Conservation (phyloP, 2,329 filamentous ascomycete genomes). For the Lomentospora prolificans region DNA sequence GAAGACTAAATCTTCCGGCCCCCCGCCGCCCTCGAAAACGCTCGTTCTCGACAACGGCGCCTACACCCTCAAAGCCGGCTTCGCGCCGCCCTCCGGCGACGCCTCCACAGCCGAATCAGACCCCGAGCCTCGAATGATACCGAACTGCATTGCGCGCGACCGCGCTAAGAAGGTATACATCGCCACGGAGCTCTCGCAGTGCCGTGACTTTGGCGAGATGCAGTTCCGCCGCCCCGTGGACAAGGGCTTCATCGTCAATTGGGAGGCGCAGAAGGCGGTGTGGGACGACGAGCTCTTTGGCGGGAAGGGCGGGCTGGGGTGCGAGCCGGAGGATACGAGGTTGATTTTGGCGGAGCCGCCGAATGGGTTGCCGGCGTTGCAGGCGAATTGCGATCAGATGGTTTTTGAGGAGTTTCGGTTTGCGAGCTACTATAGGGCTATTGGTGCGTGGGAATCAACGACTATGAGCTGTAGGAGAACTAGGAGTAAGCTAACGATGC, state of each 20-base stretch:
- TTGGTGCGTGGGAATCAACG: slow-evolving; percentile 39
- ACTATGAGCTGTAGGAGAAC: not conserved
- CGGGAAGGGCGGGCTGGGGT: slow-evolving; percentile 49
- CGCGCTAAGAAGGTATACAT: slow-evolving; percentile 72
- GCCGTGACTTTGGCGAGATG: slow-evolving; percentile 83
- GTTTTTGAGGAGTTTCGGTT: slow-evolving; percentile 97
- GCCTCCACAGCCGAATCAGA: slow-evolving; percentile 20
- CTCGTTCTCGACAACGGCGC: slow-evolving; percentile 92
- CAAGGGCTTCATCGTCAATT: slow-evolving; percentile 90
- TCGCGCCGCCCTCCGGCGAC: slow-evolving; percentile 30
- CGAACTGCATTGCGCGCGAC: slow-evolving; percentile 81
- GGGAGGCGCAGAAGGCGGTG: slow-evolving; percentile 91
- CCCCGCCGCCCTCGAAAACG: slow-evolving; percentile 51
- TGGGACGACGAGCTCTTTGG: slow-evolving; percentile 88
- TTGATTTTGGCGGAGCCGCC: slow-evolving; percentile 78
- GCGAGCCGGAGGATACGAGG: slow-evolving; percentile 72
- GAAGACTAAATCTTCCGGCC: slow-evolving; percentile 42
- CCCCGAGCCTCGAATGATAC: slow-evolving; percentile 54
- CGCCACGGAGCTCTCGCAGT: slow-evolving; percentile 66
- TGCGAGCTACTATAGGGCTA: slow-evolving; percentile 67
- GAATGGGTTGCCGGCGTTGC: slow-evolving; percentile 69
- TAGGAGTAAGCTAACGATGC: slow-evolving; percentile 7
- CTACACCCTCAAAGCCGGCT: slow-evolving; percentile 83
- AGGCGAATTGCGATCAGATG: slow-evolving; percentile 89
- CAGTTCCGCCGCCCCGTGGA: slow-evolving; percentile 83